A percentile compares a stretch with the other conserved stretches of the same genome.
Evolutionary conservation across 768 basidiomycete genomes (phyloP).

Genomic region (Infundibulicybe gibba): DNA sequence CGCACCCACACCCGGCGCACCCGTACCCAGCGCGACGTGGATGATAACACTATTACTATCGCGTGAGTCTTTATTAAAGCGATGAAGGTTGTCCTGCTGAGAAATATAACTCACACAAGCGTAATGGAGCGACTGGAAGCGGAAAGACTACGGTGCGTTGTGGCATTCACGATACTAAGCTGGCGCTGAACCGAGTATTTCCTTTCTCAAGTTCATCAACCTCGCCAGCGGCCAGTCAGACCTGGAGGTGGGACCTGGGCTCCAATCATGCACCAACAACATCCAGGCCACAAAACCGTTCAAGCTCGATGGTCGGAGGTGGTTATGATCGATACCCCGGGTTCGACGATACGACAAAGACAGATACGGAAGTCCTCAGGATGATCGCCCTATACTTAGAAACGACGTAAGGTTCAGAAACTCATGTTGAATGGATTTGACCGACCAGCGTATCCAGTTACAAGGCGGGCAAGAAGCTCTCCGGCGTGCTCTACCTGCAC

Average conservation of each 20-base stretch:
- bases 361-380: slow-evolving; percentile 43
- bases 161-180: background rate
- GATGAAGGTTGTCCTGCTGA: no score
- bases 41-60: no score
- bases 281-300: slow-evolving; percentile 42
- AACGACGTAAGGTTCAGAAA: slow-evolving; percentile 20
- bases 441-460: slow-evolving; percentile 15
- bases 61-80: background rate
- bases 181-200: no score
- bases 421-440: background rate
- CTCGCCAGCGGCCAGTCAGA: slow-evolving; percentile 44
- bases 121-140: slow-evolving; percentile 35
- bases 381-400: slow-evolving; percentile 43
- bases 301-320: slow-evolving; percentile 36
- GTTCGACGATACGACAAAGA: slow-evolving; percentile 50
- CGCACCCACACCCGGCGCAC: no score
- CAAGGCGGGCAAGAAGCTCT: slow-evolving; percentile 32
- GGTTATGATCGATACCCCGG: slow-evolving; percentile 55
- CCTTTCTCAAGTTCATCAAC: slow-evolving; percentile 45
- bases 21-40: no score
- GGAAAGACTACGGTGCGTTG: slow-evolving; percentile 32
- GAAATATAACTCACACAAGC: slow-evolving; percentile 8
- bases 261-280: slow-evolving; percentile 48
- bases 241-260: slow-evolving; percentile 38
- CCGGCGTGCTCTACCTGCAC: slow-evolving; percentile 54